These are phyloP conservation scores for Cochlearia excelsa DNA, from an alignment of 345 rosid genomes.

Conservation along the genomic window DNA sequence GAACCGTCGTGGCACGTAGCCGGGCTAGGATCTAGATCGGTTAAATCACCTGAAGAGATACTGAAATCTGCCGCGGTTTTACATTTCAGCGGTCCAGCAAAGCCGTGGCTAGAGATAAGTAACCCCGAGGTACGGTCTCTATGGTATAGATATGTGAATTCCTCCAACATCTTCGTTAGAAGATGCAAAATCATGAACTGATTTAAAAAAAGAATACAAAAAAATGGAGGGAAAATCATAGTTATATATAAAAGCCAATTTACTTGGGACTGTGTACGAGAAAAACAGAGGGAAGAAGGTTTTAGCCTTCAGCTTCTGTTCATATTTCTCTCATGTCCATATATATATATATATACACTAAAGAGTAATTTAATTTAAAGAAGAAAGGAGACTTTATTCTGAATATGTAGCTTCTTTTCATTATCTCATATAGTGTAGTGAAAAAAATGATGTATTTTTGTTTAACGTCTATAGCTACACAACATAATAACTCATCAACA, in stretches of 20 bases:
- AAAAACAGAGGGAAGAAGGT: conserved; percentile 74
- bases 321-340: conserved; percentile 46
- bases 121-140: conserved; percentile 54
- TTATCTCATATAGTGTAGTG: no score
- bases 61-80: conserved; percentile 66
- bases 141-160: conserved; percentile 71
- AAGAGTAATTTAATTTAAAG: conserved; percentile 11
- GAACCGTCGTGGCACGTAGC: conserved; percentile 83
- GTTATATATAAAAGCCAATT: conserved; percentile 13
- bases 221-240: not conserved
- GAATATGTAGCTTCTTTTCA: conserved; percentile 1
- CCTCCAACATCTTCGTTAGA: conserved; percentile 61
- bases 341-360: conserved; percentile 6
- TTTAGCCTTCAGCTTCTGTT: conserved; percentile 81
- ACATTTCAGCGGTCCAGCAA: conserved; percentile 93
- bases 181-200: conserved; percentile 67
- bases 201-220: conserved; percentile 19
- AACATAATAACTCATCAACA: conserved; percentile 7
- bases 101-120: conserved; percentile 92
- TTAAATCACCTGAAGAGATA: conserved; percentile 34
- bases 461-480: conserved; percentile 18
- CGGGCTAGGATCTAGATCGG: conserved; percentile 66
- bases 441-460: not conserved
- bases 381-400: conserved; percentile 20
- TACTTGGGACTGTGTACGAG: conserved; percentile 15